phyloP scores from a whole-genome alignment of 768 basidiomycete genomes.

The Russula sp. region DNA sequence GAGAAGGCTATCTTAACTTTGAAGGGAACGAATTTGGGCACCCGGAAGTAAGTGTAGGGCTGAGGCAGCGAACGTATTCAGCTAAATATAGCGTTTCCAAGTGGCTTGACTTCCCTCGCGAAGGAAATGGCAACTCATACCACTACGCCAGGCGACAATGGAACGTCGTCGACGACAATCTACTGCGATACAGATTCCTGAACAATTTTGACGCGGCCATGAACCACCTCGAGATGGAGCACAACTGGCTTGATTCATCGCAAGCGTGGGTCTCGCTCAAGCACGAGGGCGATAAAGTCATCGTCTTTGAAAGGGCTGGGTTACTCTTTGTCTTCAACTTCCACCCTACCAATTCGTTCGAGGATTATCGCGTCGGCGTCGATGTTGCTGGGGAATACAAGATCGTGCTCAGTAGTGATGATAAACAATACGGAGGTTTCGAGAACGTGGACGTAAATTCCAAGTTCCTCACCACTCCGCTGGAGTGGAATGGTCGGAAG shows the following conservation, averaged over 20 bases:
- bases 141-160: slow-evolving; percentile 96
- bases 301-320: slow-evolving; percentile 91
- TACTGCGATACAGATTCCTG: slow-evolving; percentile 89
- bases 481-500: slow-evolving; percentile 90
- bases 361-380: slow-evolving; percentile 91
- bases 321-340: slow-evolving; percentile 97
- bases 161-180: slow-evolving; percentile 82
- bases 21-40: slow-evolving; percentile 99
- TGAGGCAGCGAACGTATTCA: background rate
- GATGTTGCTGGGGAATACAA: slow-evolving; percentile 81
- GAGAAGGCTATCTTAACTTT: slow-evolving; percentile 97
- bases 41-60: slow-evolving; percentile 63
- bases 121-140: slow-evolving; percentile 93
- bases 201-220: slow-evolving; percentile 92
- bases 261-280: slow-evolving; percentile 93
- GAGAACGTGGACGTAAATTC: slow-evolving; percentile 62
- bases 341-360: slow-evolving; percentile 84
- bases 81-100: slow-evolving; percentile 29
- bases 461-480: slow-evolving; percentile 71
- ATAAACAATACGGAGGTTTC: slow-evolving; percentile 85
- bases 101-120: slow-evolving; percentile 99
- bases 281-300: slow-evolving; percentile 86
- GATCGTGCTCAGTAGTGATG: slow-evolving; percentile 78
- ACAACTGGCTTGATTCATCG: slow-evolving; percentile 77
- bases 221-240: slow-evolving; percentile 78